phyloP scores from a whole-genome alignment of 108 stramenopile species.

The Schizochytrium sp. region DNA sequence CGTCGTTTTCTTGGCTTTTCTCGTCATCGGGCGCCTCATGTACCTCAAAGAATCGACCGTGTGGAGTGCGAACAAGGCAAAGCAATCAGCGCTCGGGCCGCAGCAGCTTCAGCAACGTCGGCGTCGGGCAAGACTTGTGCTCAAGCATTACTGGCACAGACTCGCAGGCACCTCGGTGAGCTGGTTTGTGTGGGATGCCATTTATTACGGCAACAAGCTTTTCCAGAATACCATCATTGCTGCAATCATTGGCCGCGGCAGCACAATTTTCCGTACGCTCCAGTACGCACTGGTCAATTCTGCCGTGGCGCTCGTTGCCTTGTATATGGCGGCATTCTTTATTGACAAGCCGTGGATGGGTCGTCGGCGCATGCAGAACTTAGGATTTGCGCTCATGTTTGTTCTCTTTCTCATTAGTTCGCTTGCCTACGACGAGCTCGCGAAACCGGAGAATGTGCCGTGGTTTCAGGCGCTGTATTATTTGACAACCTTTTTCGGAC shows the following conservation, averaged over 20 bases:
- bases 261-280: not conserved
- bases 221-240: conserved; percentile 13
- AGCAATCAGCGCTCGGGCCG: not conserved
- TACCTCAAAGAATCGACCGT: not conserved
- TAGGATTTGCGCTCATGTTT: conserved; percentile 29
- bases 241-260: not conserved
- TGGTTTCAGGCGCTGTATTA: conserved; percentile 17
- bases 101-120: not conserved
- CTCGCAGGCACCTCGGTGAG: conserved; percentile 43
- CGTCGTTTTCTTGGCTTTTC: not conserved
- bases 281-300: not conserved
- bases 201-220: conserved; percentile 43
- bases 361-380: conserved; percentile 37
- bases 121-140: not conserved
- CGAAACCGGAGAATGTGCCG: not conserved
- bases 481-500: conserved; percentile 49
- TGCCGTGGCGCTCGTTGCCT: conserved; percentile 37
- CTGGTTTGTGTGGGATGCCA: conserved; percentile 52
- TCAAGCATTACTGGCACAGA: not conserved
- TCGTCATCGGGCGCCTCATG: not conserved
- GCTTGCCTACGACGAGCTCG: not conserved
- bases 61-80: not conserved
- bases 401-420: not conserved
- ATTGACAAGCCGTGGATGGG: conserved; percentile 33
- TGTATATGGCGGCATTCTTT: conserved; percentile 35